Evolutionary conservation across 805 yeast species (phyloP), one percentile per base, ranked within the genome.

Genomic region (Pichia gijzeniarum): DNA sequence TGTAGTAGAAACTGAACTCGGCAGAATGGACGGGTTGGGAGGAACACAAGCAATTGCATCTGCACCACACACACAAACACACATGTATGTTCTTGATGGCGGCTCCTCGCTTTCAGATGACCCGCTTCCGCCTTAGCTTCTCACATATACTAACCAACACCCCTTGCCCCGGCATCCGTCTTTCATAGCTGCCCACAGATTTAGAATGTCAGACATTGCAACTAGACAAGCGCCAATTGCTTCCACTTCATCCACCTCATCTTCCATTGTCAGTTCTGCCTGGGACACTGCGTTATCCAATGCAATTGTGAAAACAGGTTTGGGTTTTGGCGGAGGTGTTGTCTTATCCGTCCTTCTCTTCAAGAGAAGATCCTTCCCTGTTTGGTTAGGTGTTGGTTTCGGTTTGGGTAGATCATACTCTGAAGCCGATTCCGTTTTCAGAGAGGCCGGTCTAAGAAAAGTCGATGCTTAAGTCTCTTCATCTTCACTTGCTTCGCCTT

Each of bases 261-360:
- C n/a, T n/a, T n/a, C n/a, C n/a, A 50, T 61, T 39, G 58, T 63
- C 37, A 56, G 58, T 36, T 59, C 65, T 28, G 59, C 70, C 67
- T 93, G 99, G 99, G 99, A 93, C 67, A 85, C 89, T 54, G 97
- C 90, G 44, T 74, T 93, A 61, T 89, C 99, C 48, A 93, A 93
- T 71, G 80, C 95, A 51, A 72, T 93, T 53, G 95, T 93, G 56
- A 93, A 93, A 69, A 85, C 96, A 57, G 96, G 96, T 17, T 76
- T 93, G 53, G 99, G 99, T 41, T 82, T 93, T 56, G 98, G 98
- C 53, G 93, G 83, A 38, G 99, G 99, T 69, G 95, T 93, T 30
- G 76, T 91, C 48, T 85, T 95, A 38, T 87, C 96, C 8, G 95
- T 90, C 37, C 68, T 93, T 49, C 69, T 93, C 47, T 93, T 93